A percentile compares a stretch with the other conserved stretches of the same genome.
These are phyloP conservation scores for Kwoniella pini DNA, from an alignment of 768 basidiomycete species.

Conservation along the genomic window DNA sequence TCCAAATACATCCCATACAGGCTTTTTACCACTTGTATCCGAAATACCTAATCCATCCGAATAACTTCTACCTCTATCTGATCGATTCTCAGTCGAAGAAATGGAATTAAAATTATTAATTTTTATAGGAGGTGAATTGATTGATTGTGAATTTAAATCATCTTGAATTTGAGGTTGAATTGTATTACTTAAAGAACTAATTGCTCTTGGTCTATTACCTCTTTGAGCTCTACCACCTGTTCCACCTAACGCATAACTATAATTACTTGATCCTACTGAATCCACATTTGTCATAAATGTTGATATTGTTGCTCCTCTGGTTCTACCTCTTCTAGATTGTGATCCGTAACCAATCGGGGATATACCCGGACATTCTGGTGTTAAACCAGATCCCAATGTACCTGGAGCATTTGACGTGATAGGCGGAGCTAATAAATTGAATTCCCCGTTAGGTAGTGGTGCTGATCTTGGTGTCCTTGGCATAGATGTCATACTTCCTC, in stretches of 20 bases:
- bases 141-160: not conserved
- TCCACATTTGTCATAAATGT: not conserved
- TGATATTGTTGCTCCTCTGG: constrained; percentile 17
- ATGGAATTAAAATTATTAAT: not conserved
- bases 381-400: too few relatives aligned
- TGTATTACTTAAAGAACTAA: constrained; percentile 9
- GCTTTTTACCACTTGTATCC: not conserved
- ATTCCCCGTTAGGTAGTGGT: not conserved
- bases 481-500: constrained; percentile 5
- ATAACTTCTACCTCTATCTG: too few relatives aligned
- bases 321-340: not conserved
- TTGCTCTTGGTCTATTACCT: constrained; percentile 11
- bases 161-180: not conserved
- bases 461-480: constrained; percentile 14
- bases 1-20: constrained; percentile 38
- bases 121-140: not conserved
- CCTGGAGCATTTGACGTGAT: not conserved
- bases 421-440: not conserved
- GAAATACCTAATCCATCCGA: not conserved
- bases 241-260: constrained; percentile 51
- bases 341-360: too few relatives aligned
- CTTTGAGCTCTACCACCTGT: constrained; percentile 54
- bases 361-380: too few relatives aligned
- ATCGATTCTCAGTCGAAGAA: not conserved
- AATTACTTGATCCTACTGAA: constrained; percentile 3